A percentile compares a stretch with the other conserved stretches of the same genome.
Evolutionary conservation across 805 yeast species (phyloP).

Genomic region (Barnettozyma siamensis): DNA sequence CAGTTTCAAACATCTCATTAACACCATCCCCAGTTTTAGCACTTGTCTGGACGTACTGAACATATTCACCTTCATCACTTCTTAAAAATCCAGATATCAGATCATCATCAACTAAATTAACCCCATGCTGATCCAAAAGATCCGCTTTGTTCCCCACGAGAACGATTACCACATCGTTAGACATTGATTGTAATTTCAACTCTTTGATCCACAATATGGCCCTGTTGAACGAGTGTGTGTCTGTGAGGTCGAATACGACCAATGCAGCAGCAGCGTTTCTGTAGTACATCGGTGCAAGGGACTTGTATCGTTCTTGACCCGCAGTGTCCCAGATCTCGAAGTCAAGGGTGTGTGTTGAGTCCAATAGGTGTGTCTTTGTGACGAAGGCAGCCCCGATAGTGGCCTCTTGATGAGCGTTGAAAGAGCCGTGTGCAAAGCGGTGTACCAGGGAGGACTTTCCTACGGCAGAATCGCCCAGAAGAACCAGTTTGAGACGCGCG

Average conservation of each 20-base stretch:
- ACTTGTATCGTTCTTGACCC: conserved; percentile 75
- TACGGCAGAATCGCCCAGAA: conserved; percentile 62
- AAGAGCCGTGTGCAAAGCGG: conserved; percentile 66
- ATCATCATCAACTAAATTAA: conserved; percentile 20
- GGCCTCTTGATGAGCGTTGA: conserved; percentile 68
- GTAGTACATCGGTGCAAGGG: conserved; percentile 79
- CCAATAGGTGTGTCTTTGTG: conserved; percentile 59
- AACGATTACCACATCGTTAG: conserved; percentile 64
- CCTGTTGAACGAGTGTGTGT: conserved; percentile 61
- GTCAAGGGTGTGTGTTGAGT: conserved; percentile 50
- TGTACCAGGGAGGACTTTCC: conserved; percentile 65
- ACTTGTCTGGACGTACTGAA: conserved; percentile 18
- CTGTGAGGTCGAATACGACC: conserved; percentile 80
- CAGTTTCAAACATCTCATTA: conserved; percentile 32
- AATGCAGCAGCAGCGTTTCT: conserved; percentile 79
- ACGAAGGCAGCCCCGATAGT: conserved; percentile 84
- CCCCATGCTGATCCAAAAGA: conserved; percentile 27
- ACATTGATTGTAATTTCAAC: conserved; percentile 63
- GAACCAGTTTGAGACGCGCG: conserved; percentile 22
- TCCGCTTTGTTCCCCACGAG: conserved; percentile 86
- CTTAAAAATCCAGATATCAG: neutral
- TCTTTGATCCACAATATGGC: conserved; percentile 93
- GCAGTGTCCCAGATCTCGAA: conserved; percentile 87
- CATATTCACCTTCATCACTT: conserved; percentile 2
- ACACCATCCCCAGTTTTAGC: conserved; percentile 71